These are phyloP conservation scores for Stemphylium vesicarium DNA, from an alignment of 2,329 filamentous ascomycete genomes.

Conservation along the genomic window DNA sequence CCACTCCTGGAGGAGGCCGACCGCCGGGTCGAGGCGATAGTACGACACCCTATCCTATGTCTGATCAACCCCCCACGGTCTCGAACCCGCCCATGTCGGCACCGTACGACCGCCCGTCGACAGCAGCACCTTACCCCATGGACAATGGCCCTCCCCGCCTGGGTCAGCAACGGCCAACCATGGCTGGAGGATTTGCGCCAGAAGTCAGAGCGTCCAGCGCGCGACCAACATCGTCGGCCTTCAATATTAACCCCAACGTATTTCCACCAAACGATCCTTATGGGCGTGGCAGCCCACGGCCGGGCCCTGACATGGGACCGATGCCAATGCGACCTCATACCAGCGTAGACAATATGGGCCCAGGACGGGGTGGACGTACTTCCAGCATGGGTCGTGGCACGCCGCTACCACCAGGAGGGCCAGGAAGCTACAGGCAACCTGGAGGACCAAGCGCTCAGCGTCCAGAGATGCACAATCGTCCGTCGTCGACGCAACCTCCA, in stretches of 20 bases:
- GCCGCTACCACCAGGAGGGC: constrained; percentile 40
- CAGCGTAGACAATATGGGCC: constrained; percentile 45
- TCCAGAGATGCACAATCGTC: constrained; percentile 39
- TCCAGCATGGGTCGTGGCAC: constrained; percentile 36
- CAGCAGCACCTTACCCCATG: constrained; percentile 72
- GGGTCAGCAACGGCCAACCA: constrained; percentile 34
- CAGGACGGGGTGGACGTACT: constrained; percentile 40
- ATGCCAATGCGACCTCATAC: constrained; percentile 47
- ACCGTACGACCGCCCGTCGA: constrained; percentile 54
- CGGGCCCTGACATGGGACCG: constrained; percentile 34
- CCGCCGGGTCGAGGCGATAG: constrained; percentile 42
- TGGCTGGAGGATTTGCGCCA: constrained; percentile 52
- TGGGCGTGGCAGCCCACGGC: constrained; percentile 37
- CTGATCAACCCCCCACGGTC: constrained; percentile 50
- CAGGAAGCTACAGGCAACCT: constrained; percentile 46
- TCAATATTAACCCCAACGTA: constrained; percentile 57
- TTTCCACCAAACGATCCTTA: constrained; percentile 43
- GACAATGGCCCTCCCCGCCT: constrained; percentile 66
- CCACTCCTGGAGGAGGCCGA: constrained; percentile 28
- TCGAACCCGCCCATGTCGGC: constrained; percentile 25
- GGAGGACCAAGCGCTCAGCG: constrained; percentile 48
- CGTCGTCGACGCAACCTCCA: constrained; percentile 50
- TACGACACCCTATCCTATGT: constrained; percentile 53
- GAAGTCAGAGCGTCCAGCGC: constrained; percentile 59
- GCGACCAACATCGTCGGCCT: constrained; percentile 56